Evolutionary conservation across 75 land plant genomes (phyloP), one percentile per base, ranked within the genome.

Genomic region (Picea glauca): DNA sequence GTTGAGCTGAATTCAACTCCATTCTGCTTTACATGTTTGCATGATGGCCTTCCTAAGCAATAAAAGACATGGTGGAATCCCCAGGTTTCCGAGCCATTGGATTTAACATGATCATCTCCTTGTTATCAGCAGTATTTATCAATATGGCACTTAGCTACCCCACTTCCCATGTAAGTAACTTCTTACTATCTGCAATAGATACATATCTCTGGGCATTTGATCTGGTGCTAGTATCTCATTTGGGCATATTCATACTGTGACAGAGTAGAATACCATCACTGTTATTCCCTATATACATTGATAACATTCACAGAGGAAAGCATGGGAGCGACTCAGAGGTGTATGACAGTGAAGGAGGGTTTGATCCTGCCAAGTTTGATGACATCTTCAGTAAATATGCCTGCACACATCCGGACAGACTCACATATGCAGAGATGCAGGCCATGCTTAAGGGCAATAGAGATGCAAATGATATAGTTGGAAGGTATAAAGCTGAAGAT

Each of bases 291-390:
- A 89, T 90, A 33, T 60, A 85, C 35, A 46, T 90, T 32, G 78
- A 85, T 81, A 90, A 90, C 78, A 88, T 90, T 40, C 85, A 90
- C 78, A 82, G 58, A 73, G 82, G 70, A 46, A 85, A 78, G 72
- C 91, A 88, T 68, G 91, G 88, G 21, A 85, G 88, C 62, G 91
- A 90, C 78, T 43, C 90, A 35, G 87, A 65, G 38, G 84, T 85
- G n/a, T 89, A 88, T 73, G 87, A 88, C 76, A 72, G 64, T 5
- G 87, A 88, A 65, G 91, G 91, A 18, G 75, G 88, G 89, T 93
- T 95, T 82, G 91, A 87, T 72, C 78, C 84, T 58, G 77, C 78
- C 20, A 93, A 95, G 67, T 95, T 95, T 76, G 98, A 95, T 72
- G 92, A 85, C 74, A 88, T 95, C 12, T 95, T 93, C 74, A 78